Percentiles rank a stretch among this genome's conserved stretches.
These are phyloP conservation scores for Xerocomus brunneocitrinus DNA, from an alignment of 768 basidiomycete species.

Conservation along the genomic window DNA sequence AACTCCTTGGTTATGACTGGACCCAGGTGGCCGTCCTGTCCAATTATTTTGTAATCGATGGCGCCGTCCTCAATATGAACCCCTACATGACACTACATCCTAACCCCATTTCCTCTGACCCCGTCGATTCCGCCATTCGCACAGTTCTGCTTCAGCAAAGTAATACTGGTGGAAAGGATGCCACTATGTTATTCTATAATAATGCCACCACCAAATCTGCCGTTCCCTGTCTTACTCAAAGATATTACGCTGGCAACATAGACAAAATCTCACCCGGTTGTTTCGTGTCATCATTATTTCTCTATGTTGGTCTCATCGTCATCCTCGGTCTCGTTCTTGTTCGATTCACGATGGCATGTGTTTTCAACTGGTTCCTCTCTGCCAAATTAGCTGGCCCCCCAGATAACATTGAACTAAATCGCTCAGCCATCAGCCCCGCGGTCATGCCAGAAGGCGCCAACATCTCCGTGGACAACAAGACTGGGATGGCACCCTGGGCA, in stretches of 20 bases:
- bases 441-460: slow-evolving; percentile 98
- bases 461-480: slow-evolving; percentile 82
- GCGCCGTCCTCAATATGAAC: slow-evolving; percentile 87
- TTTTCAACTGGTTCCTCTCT: slow-evolving; percentile 97
- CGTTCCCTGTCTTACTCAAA: slow-evolving; percentile 74
- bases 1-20: slow-evolving; percentile 88
- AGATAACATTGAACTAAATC: slow-evolving; percentile 62
- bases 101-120: slow-evolving; percentile 61
- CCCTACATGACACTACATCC: slow-evolving; percentile 80
- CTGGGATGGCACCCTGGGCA: slow-evolving; percentile 95
- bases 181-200: slow-evolving; percentile 81
- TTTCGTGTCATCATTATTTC: slow-evolving; percentile 83
- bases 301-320: slow-evolving; percentile 87
- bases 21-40: slow-evolving; percentile 67
- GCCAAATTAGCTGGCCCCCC: slow-evolving; percentile 75
- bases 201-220: slow-evolving; percentile 58
- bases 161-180: slow-evolving; percentile 73
- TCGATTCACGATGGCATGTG: slow-evolving; percentile 92
- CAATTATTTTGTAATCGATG: slow-evolving; percentile 87
- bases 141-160: slow-evolving; percentile 45
- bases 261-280: slow-evolving; percentile 97
- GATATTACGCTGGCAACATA: slow-evolving; percentile 92
- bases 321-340: slow-evolving; percentile 87
- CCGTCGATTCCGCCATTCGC: slow-evolving; percentile 80
- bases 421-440: slow-evolving; percentile 86